A percentile compares a stretch with the other conserved stretches of the same genome.
Conservation (phyloP, 257 asterid species). For the Solanum lignicaule region DNA sequence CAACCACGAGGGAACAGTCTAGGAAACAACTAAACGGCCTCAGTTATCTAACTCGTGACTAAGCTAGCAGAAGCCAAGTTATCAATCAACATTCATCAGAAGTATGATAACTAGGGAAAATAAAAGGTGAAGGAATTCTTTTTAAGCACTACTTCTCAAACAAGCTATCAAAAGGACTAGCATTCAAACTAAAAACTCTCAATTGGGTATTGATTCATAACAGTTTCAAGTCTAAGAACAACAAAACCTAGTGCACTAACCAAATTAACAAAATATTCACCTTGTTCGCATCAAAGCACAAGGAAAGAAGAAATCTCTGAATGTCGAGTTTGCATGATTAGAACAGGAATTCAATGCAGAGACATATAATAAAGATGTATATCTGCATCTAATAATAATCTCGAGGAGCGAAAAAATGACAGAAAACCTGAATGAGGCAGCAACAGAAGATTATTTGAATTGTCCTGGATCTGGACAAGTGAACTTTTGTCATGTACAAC, state of each 20-base stretch:
- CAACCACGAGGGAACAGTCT: not conserved
- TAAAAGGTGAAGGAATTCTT: not conserved
- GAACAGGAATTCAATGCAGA: not conserved
- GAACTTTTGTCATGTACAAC: conserved; percentile 25
- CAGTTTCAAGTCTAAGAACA: not conserved
- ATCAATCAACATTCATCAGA: not conserved
- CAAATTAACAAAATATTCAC: not conserved
- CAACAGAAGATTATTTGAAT: conserved; percentile 22
- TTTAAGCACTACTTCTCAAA: not conserved
- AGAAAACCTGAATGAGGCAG: conserved; percentile 26
- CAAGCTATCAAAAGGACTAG: not conserved
- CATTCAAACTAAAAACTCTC: not conserved
- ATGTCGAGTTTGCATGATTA: not conserved
- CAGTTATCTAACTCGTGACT: not conserved
- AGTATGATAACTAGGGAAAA: not conserved
- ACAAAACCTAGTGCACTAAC: not conserved
- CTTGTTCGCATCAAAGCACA: not conserved
- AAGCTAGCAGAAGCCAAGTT: not conserved
- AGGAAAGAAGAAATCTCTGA: not conserved
- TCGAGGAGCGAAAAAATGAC: not conserved
- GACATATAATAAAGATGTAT: not conserved
- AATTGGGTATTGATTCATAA: not conserved
- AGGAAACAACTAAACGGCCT: not conserved
- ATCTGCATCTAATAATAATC: not conserved
- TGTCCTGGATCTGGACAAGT: conserved; percentile 33